Evolutionary conservation across 2,329 filamentous ascomycete species (phyloP).

Genomic region (Fusarium papillatum): DNA sequence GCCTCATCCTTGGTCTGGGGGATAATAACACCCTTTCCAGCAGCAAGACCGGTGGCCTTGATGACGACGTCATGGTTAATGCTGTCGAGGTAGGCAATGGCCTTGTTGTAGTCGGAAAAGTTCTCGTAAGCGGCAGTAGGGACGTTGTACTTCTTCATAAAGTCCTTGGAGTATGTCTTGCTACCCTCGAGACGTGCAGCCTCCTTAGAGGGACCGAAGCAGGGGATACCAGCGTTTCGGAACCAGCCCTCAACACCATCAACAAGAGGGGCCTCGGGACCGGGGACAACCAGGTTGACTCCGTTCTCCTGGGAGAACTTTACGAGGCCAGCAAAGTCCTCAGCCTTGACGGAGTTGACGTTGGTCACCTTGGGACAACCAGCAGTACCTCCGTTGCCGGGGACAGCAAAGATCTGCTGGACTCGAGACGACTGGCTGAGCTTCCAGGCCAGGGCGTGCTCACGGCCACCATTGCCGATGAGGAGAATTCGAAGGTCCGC

Average conservation of each 20-base stretch:
- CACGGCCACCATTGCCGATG: slow-evolving; percentile 93
- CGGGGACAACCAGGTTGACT: slow-evolving; percentile 88
- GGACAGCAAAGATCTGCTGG: slow-evolving; percentile 78
- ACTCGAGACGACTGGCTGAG: slow-evolving; percentile 85
- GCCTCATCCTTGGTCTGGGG: slow-evolving; percentile 87
- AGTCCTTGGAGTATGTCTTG: slow-evolving; percentile 98
- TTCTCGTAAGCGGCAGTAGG: slow-evolving; percentile 94
- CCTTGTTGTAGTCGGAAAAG: slow-evolving; percentile 83
- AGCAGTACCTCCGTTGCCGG: slow-evolving; percentile 91
- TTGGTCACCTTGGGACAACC: slow-evolving; percentile 80
- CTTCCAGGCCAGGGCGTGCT: slow-evolving; percentile 97
- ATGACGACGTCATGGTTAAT: slow-evolving; percentile 85
- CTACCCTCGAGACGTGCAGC: slow-evolving; percentile 95
- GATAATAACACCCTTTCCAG: slow-evolving; percentile 96
- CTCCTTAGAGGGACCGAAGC: slow-evolving; percentile 87
- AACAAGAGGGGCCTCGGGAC: slow-evolving; percentile 94
- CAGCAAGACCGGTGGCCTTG: slow-evolving; percentile 93
- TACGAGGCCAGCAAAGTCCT: slow-evolving; percentile 85
- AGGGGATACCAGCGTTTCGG: slow-evolving; percentile 77
- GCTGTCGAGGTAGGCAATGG: slow-evolving; percentile 79
- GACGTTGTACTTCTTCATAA: slow-evolving; percentile 92
- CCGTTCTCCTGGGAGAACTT: slow-evolving; percentile 79
- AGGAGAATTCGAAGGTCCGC: slow-evolving; percentile 79
- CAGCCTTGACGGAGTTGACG: slow-evolving; percentile 74
- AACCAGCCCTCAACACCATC: slow-evolving; percentile 92